A percentile compares a stretch with the other conserved stretches of the same genome.
Evolutionary conservation across 768 basidiomycete genomes (phyloP).

Genomic region (Mycena crocata): DNA sequence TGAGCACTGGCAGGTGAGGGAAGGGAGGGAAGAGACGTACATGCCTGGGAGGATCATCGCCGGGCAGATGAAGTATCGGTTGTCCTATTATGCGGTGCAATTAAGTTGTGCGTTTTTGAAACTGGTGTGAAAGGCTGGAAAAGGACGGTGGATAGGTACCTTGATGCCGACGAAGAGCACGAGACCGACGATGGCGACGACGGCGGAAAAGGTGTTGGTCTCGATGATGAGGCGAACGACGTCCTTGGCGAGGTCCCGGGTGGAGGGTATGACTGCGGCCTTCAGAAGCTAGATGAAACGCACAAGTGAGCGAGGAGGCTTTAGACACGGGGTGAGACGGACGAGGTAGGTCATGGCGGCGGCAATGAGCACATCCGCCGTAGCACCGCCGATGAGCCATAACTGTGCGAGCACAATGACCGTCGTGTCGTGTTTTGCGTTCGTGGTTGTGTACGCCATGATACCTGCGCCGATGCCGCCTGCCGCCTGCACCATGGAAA

Average conservation of each 20-base stretch:
- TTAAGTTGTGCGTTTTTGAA: too few species aligned
- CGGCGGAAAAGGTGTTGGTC: constrained; percentile 15
- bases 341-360: constrained; percentile 18
- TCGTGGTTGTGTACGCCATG: background rate
- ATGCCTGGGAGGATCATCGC: background rate
- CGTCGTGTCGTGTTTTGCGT: too few species aligned
- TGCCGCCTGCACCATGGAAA: background rate
- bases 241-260: constrained; percentile 1
- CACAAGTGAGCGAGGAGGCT: background rate
- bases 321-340: background rate
- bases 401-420: background rate
- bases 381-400: constrained; percentile 5
- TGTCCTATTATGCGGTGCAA: background rate
- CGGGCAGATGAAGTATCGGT: constrained; percentile 1
- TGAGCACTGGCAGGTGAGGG: too few species aligned
- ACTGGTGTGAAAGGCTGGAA: too few species aligned
- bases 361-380: constrained; percentile 21
- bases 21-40: background rate
- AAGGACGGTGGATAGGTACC: background rate
- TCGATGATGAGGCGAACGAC: constrained; percentile 14
- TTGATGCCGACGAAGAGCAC: constrained; percentile 5
- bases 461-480: constrained; percentile 22
- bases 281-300: background rate
- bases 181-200: background rate
- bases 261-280: background rate